A percentile compares a stretch with the other conserved stretches of the same genome.
These are phyloP conservation scores for Acacia confusa DNA, from an alignment of 306 rosid species.

Conservation along the genomic window DNA sequence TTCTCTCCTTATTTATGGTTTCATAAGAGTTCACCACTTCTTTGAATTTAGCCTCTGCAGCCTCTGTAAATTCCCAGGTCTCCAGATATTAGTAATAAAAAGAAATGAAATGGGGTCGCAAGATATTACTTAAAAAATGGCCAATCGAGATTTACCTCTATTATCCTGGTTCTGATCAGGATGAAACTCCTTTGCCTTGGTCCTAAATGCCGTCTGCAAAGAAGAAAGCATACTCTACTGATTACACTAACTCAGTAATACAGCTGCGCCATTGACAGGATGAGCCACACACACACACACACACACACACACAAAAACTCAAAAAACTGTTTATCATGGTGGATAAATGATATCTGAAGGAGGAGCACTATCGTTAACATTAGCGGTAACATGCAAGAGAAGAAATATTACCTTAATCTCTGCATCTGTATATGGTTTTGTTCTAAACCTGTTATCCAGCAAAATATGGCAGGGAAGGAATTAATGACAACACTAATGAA, in stretches of 20 bases:
- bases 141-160: conserved; percentile 53
- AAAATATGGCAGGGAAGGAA: conserved; percentile 8
- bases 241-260: conserved; percentile 19
- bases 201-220: conserved; percentile 83
- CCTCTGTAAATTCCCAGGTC: conserved; percentile 56
- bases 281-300: fast-evolving
- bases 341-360: background rate
- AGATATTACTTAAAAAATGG: conserved; percentile 13
- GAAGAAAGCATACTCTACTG: conserved; percentile 5
- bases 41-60: conserved; percentile 92
- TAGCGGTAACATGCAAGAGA: conserved; percentile 23
- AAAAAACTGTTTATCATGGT: background rate
- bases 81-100: conserved; percentile 17
- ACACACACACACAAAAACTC: fast-evolving
- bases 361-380: conserved; percentile 13
- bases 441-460: conserved; percentile 64
- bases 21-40: conserved; percentile 91
- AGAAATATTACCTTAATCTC: conserved; percentile 79
- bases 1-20: conserved; percentile 85
- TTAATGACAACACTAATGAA: conserved; percentile 4
- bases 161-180: conserved; percentile 96
- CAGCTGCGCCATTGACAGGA: background rate
- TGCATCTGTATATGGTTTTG: conserved; percentile 75
- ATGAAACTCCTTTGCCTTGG: conserved; percentile 88
- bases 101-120: conserved; percentile 20